Base-by-base conservation (phyloP, 805 yeast genomes). In the Ogataea degrootiae region DNA sequence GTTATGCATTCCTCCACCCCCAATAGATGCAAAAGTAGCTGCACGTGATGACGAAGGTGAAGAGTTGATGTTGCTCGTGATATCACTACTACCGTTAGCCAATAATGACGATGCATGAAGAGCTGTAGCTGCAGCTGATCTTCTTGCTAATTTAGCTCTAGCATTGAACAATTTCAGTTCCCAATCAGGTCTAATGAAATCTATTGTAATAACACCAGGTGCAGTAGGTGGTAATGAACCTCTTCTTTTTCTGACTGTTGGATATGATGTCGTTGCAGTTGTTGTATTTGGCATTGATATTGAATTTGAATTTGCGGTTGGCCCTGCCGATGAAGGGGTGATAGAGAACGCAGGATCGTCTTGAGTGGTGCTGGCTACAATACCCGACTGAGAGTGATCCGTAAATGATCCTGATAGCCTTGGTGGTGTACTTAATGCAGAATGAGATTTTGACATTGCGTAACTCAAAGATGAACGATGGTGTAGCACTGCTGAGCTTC, bases 71-170 rank as follows among this genome's bases (percentile, higher is more conserved):
- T n/a, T 39, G n/a, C 4, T 39, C 16, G 22, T 23, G 21, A 16
- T 6, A 26, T 26, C 37, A 23, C 47, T 22, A 26, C 37, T 40
- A 17, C 36, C 48, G 16, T 15, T 19, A 14, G 17, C 47, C 26
- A 89, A 62, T 57, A 88, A 75, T 47, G 90, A 89, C 12, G 95
- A 82, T 2, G 96, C 91, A 66, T 92, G 98, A 37, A 92, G 79
- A 0, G 96, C 96, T 34, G 88, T 87, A 0, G 98, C 98, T 14
- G 96, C 88, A 0, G 97, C 97, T 0, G 97, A 83, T 58, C 89
- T 77, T 48, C 96, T 77, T 0, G 96, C 96, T 34, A 89, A 69
- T 54, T 83, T 83, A 49, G 83, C 76, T 44, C 91, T 77, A 5
- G 96, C 96, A 43, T 79, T 74, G 8, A 75, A 72, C 42, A 92